These are phyloP conservation scores for Alisma plantagoaquatica DNA, from an alignment of 106 monocot species.

Conservation along the genomic window DNA sequence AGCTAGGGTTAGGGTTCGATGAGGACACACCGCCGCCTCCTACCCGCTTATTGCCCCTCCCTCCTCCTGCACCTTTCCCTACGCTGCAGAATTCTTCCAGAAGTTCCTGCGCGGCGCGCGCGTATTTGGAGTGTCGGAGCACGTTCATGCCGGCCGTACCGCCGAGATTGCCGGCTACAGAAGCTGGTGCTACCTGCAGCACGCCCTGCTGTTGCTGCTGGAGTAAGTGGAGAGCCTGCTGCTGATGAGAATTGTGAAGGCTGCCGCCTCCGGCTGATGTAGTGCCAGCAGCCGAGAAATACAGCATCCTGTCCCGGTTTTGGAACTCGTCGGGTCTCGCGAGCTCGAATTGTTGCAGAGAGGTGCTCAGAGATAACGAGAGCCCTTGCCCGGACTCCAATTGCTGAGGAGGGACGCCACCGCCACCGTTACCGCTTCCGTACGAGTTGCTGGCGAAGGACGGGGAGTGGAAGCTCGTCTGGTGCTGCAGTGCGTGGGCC, in stretches of 20 bases:
- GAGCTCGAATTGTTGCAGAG: constrained; percentile 66
- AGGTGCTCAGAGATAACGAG: constrained; percentile 64
- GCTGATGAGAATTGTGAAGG: constrained; percentile 12
- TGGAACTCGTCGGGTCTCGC: constrained; percentile 60
- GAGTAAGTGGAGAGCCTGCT: constrained; percentile 15
- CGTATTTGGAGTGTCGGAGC: constrained; percentile 72
- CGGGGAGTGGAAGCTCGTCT: constrained; percentile 17
- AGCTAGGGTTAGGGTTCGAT: constrained; percentile 26
- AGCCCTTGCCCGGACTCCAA: constrained; percentile 79
- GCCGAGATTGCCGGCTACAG: constrained; percentile 14
- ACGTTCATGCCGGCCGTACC: constrained; percentile 30
- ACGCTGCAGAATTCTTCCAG: constrained; percentile 96
- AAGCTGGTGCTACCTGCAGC: too few species aligned
- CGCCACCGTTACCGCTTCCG: constrained; percentile 27
- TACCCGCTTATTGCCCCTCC: constrained; percentile 9
- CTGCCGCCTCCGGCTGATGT: constrained; percentile 22
- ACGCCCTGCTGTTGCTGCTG: constrained; percentile 5
- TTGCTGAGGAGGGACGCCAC: too few species aligned
- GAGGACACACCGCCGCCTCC: background rate
- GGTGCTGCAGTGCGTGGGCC: constrained; percentile 9
- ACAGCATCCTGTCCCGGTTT: constrained; percentile 44
- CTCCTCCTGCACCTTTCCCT: constrained; percentile 45
- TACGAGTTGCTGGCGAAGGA: constrained; percentile 5
- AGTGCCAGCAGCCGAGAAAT: too few species aligned
- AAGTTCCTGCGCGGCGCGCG: constrained; percentile 79